Evolutionary conservation across 768 basidiomycete species (phyloP).

Genomic region (Phaffia australis): DNA sequence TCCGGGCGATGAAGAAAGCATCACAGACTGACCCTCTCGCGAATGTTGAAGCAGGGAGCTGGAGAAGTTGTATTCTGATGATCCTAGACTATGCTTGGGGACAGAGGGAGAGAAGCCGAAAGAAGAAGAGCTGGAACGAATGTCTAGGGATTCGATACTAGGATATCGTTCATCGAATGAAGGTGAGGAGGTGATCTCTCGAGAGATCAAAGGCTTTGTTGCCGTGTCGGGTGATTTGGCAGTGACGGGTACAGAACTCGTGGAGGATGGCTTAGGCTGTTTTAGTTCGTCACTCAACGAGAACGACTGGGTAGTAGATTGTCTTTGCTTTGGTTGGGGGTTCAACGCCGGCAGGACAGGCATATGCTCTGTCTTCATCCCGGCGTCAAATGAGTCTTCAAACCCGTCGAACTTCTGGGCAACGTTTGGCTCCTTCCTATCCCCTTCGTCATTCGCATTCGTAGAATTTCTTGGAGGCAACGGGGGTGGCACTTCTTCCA

Average conservation of each 20-base stretch:
- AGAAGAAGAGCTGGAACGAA: not conserved
- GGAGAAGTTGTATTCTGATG: not conserved
- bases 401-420: constrained; percentile 9
- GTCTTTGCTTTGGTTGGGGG: not conserved
- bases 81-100: not conserved
- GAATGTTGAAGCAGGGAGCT: not conserved
- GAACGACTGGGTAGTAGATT: not conserved
- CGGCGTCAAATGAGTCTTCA: constrained; percentile 11
- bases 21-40: not conserved
- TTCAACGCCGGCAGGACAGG: constrained; percentile 1
- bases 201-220: not conserved
- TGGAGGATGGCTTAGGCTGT: not conserved
- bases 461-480: not conserved
- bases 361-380: not conserved
- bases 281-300: not conserved
- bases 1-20: not conserved
- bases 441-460: not conserved
- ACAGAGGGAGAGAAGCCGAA: not conserved
- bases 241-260: not conserved
- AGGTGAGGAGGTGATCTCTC: not conserved
- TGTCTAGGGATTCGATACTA: constrained; percentile 7
- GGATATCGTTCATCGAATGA: constrained; percentile 25
- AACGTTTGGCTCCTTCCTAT: too few relatives aligned
- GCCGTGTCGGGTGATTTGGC: not conserved
- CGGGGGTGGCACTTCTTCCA: constrained; percentile 2